A percentile compares a stretch with the other conserved stretches of the same genome.
These are phyloP conservation scores for Rhytidiadelphus loreus DNA, from an alignment of 225 moss, liverwort and hornwort species.

Conservation along the genomic window DNA sequence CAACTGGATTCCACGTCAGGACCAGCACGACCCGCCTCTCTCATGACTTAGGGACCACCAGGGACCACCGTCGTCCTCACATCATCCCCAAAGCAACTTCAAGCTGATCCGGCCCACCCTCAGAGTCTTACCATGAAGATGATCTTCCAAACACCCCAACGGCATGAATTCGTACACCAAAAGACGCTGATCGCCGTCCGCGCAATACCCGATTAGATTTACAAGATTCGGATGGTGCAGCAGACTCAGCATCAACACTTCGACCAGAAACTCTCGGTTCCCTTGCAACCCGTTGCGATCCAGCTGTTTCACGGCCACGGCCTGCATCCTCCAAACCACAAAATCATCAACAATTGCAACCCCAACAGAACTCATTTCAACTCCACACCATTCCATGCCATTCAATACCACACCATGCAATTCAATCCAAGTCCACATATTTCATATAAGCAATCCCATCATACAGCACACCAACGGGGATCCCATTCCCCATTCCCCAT, in stretches of 20 bases:
- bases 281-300: constrained; percentile 97
- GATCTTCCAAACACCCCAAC: constrained; percentile 92
- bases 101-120: background rate
- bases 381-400: background rate
- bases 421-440: background rate
- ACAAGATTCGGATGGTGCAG: constrained; percentile 98
- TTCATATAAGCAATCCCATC: background rate
- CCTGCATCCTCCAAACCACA: constrained; percentile 27
- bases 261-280: constrained; percentile 94
- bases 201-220: constrained; percentile 97
- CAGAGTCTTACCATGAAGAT: constrained; percentile 70
- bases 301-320: constrained; percentile 96
- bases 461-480: background rate
- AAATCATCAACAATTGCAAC: background rate
- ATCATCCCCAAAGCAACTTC: background rate
- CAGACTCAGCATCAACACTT: constrained; percentile 97
- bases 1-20: background rate
- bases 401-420: background rate
- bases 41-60: background rate
- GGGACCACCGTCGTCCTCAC: background rate
- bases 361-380: background rate
- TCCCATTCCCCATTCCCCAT: background rate
- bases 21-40: background rate
- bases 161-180: constrained; percentile 98
- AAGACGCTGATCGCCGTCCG: constrained; percentile 93